A percentile compares a stretch with the other conserved stretches of the same genome.
phyloP scores from a whole-genome alignment of 2,329 filamentous ascomycete species.

The Ophiostoma triangulosporum region DNA sequence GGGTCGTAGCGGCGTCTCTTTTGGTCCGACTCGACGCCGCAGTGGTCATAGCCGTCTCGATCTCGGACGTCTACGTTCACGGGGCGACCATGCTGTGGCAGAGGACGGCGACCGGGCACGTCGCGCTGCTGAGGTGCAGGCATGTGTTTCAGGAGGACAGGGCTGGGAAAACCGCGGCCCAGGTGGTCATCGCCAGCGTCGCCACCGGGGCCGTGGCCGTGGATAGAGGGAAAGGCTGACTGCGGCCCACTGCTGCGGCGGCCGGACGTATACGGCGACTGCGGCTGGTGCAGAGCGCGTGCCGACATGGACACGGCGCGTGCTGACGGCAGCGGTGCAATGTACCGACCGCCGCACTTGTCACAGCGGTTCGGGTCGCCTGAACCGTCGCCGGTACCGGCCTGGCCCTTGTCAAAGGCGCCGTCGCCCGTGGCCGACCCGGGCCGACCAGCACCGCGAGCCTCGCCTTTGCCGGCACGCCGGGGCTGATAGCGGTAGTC shows the following conservation, averaged over 20 bases:
- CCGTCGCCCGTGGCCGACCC: constrained; percentile 12
- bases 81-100: constrained; percentile 3
- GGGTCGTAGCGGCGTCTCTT: constrained; percentile 50
- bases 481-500: constrained; percentile 90
- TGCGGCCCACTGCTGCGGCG: not conserved
- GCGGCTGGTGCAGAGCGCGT: not conserved
- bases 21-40: constrained; percentile 33
- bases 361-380: constrained; percentile 42
- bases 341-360: constrained; percentile 58
- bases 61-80: constrained; percentile 1
- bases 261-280: not conserved
- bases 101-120: not conserved
- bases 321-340: constrained; percentile 46
- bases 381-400: constrained; percentile 10
- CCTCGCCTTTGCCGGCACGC: constrained; percentile 34
- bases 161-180: not conserved
- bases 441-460: not conserved
- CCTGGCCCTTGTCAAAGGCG: constrained; percentile 5
- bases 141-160: not conserved
- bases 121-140: not conserved
- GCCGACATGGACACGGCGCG: constrained; percentile 4
- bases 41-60: constrained; percentile 22
- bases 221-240: not conserved
- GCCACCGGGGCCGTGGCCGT: too few relatives aligned
- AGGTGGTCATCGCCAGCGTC: not conserved